Evolutionary conservation across 768 basidiomycete genomes (phyloP).

Genomic region (Mycena galericulata): DNA sequence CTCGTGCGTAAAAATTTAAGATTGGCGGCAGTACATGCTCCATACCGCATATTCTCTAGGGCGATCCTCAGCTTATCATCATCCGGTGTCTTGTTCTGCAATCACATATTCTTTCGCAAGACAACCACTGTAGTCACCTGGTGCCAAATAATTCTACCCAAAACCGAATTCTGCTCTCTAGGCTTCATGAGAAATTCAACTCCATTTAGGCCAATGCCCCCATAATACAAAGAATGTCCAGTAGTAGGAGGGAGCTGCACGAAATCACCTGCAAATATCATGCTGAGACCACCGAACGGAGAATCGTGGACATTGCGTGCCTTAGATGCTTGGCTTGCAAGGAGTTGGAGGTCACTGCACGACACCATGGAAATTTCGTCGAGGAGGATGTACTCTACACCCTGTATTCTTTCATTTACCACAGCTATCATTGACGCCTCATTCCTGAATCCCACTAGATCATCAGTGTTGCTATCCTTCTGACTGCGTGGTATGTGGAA

Average conservation of each 20-base stretch:
- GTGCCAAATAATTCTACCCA: constrained; percentile 39
- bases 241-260: constrained; percentile 45
- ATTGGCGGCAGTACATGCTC: too few species aligned
- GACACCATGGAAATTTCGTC: constrained; percentile 53
- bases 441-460: constrained; percentile 2
- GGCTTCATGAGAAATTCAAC: background rate
- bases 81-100: constrained; percentile 15
- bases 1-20: too few species aligned
- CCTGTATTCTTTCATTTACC: constrained; percentile 27
- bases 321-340: constrained; percentile 34
- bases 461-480: background rate
- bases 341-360: constrained; percentile 40
- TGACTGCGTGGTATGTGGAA: constrained; percentile 30
- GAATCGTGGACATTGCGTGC: constrained; percentile 1
- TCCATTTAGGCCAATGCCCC: background rate
- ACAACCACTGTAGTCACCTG: constrained; percentile 48
- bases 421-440: background rate
- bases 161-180: background rate
- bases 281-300: constrained; percentile 42
- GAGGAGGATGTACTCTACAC: constrained; percentile 45
- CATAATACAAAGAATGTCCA: constrained; percentile 13
- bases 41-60: too few species aligned
- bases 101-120: constrained; percentile 50
- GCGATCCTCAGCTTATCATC: constrained; percentile 44
- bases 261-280: constrained; percentile 52